Evolutionary conservation across 164 flowering plant genomes (phyloP).

Genomic region (Pachysandra terminalis): DNA sequence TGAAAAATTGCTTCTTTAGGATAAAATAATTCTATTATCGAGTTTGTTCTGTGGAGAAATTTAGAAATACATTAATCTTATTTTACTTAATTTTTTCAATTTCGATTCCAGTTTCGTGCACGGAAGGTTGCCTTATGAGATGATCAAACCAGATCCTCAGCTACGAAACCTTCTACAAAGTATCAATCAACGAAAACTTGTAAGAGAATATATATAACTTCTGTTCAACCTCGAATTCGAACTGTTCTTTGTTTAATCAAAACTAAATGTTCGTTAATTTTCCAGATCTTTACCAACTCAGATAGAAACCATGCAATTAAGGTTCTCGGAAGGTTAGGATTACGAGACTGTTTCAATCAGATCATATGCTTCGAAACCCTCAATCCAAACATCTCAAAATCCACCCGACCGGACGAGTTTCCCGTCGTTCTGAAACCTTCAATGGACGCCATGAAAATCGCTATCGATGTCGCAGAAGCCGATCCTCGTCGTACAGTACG

Average conservation of each 20-base stretch:
- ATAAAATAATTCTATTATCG: neutral
- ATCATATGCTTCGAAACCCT: conserved; percentile 89
- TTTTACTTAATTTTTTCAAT: neutral
- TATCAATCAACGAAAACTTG: conserved; percentile 72
- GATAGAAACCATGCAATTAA: conserved; percentile 64
- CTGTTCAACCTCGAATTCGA: too few species aligned
- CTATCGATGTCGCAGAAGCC: conserved; percentile 43
- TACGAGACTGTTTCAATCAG: conserved; percentile 73
- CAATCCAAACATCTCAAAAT: conserved; percentile 60
- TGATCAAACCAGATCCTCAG: conserved; percentile 57
- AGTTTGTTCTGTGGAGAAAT: neutral
- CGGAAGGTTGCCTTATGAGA: conserved; percentile 84
- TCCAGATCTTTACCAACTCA: conserved; percentile 85
- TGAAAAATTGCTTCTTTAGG: neutral
- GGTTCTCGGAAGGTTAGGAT: conserved; percentile 53
- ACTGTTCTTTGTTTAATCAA: too few species aligned
- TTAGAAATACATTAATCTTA: neutral
- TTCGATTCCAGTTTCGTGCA: conserved; percentile 64
- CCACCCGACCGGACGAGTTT: conserved; percentile 53
- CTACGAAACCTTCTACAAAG: conserved; percentile 52
- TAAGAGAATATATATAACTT: conserved; percentile 19
- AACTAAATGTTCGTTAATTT: too few species aligned
- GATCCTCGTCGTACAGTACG: conserved; percentile 76
- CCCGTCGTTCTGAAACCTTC: conserved; percentile 87
- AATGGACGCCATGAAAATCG: conserved; percentile 60